Conservation (phyloP, 768 basidiomycete genomes). For the Lyophyllum semitale region DNA sequence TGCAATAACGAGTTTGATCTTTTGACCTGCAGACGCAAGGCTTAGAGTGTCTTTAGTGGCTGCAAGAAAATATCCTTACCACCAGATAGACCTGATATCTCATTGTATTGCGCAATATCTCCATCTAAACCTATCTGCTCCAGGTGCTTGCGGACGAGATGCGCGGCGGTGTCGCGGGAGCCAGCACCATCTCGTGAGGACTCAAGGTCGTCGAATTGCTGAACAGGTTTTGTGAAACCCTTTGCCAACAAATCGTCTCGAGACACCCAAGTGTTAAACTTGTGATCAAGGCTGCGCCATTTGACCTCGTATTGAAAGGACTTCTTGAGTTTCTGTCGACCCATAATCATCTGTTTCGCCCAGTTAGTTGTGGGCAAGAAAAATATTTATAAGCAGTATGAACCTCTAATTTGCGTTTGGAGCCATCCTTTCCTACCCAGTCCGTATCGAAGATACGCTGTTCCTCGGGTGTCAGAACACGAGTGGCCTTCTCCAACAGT, state of each 20-base stretch:
- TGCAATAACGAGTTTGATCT: slow-evolving; percentile 94
- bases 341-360: slow-evolving; percentile 70
- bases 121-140: slow-evolving; percentile 97
- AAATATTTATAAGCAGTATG: slow-evolving; percentile 16
- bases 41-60: background rate
- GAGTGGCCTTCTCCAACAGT: slow-evolving; percentile 87
- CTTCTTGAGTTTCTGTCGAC: slow-evolving; percentile 97
- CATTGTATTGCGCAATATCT: slow-evolving; percentile 97
- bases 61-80: slow-evolving; percentile 47
- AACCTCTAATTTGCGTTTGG: slow-evolving; percentile 89
- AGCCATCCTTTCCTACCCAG: slow-evolving; percentile 90
- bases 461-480: slow-evolving; percentile 88
- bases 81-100: slow-evolving; percentile 92
- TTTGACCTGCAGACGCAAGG: slow-evolving; percentile 62
- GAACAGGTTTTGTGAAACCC: slow-evolving; percentile 87
- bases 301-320: slow-evolving; percentile 92
- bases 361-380: slow-evolving; percentile 2
- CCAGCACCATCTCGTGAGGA: slow-evolving; percentile 95
- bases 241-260: slow-evolving; percentile 85
- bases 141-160: slow-evolving; percentile 85
- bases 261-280: slow-evolving; percentile 88
- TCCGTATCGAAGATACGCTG: slow-evolving; percentile 76
- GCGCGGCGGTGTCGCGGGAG: slow-evolving; percentile 78
- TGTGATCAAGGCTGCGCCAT: slow-evolving; percentile 82
- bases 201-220: slow-evolving; percentile 96